These are phyloP conservation scores for Camillea tinctor DNA, from an alignment of 2,329 filamentous ascomycete genomes.

Conservation along the genomic window DNA sequence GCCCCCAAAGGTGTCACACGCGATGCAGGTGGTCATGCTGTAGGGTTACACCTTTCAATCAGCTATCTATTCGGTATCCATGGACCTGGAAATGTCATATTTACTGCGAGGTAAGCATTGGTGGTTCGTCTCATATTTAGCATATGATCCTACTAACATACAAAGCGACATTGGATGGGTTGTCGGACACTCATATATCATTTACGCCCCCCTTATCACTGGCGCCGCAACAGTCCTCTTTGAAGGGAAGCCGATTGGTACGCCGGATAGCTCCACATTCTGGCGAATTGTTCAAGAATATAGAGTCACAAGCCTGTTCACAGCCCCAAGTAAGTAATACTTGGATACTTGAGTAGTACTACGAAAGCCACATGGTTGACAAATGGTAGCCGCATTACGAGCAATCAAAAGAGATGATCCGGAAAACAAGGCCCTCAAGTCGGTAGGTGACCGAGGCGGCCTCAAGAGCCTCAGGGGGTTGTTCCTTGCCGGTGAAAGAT, in stretches of 20 bases:
- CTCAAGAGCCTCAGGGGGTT: slow-evolving; percentile 70
- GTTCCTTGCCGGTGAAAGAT: slow-evolving; percentile 86
- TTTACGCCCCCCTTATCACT: slow-evolving; percentile 82
- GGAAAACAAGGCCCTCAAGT: slow-evolving; percentile 63
- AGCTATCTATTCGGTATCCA: slow-evolving; percentile 80
- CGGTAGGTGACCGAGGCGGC: slow-evolving; percentile 65
- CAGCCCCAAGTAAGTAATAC: slow-evolving; percentile 64
- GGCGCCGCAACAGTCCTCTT: slow-evolving; percentile 86
- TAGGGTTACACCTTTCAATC: slow-evolving; percentile 79
- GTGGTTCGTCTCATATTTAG: background rate
- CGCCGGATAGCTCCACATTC: slow-evolving; percentile 81
- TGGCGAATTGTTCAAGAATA: slow-evolving; percentile 87
- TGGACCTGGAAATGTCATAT: slow-evolving; percentile 73
- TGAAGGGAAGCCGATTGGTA: slow-evolving; percentile 92
- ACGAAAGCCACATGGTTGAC: background rate
- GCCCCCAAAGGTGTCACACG: slow-evolving; percentile 70
- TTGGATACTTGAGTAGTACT: background rate
- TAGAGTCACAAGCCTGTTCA: slow-evolving; percentile 80
- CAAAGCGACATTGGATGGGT: slow-evolving; percentile 83
- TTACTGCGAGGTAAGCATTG: slow-evolving; percentile 41
- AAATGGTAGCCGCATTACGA: slow-evolving; percentile 61
- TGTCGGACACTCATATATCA: slow-evolving; percentile 81
- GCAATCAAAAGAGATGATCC: slow-evolving; percentile 87
- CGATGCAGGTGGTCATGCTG: slow-evolving; percentile 82
- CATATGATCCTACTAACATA: slow-evolving; percentile 10